Conservation (phyloP, 1,139 yeast species). For the Geotrichum fermentans region DNA sequence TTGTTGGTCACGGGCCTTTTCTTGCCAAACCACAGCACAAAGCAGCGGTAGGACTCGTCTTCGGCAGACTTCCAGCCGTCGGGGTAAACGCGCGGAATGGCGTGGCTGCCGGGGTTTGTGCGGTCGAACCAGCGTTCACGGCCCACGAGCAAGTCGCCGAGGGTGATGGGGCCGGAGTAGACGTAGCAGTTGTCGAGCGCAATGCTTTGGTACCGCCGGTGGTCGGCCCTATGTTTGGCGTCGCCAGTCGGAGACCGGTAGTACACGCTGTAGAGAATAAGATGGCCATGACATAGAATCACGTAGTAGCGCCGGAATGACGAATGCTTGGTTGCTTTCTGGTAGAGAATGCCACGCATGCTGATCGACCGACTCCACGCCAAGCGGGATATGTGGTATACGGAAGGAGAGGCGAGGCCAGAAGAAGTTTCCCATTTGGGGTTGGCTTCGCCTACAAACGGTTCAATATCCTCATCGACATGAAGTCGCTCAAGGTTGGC, state of each 20-base stretch:
- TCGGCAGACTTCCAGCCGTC: conserved; percentile 87
- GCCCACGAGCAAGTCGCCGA: conserved; percentile 48
- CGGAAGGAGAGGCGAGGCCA: conserved; percentile 48
- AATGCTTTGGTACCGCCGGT: conserved; percentile 35
- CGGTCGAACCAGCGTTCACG: conserved; percentile 46
- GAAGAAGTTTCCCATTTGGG: conserved; percentile 48
- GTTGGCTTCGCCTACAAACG: conserved; percentile 31
- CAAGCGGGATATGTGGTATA: conserved; percentile 25
- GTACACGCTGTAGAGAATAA: conserved; percentile 47
- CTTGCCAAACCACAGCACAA: conserved; percentile 82
- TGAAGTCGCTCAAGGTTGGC: conserved; percentile 47
- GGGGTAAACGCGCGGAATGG: conserved; percentile 64
- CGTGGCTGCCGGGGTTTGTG: conserved; percentile 49
- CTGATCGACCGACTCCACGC: conserved; percentile 57
- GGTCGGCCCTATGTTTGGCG: conserved; percentile 25
- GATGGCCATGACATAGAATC: conserved; percentile 63
- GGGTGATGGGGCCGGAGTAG: conserved; percentile 64
- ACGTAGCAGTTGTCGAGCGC: conserved; percentile 55
- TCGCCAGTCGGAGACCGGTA: conserved; percentile 40
- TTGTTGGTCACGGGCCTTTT: conserved; percentile 27
- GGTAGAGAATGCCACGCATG: conserved; percentile 58
- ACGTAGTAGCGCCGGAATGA: conserved; percentile 58
- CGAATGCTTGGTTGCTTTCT: conserved; percentile 64
- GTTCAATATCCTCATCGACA: conserved; percentile 46
- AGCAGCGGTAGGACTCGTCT: conserved; percentile 65